Percentiles rank a stretch among this genome's conserved stretches.
Evolutionary conservation across 495 filamentous ascomycete genomes (phyloP).

Genomic region (Talaromyces nanjingensis): DNA sequence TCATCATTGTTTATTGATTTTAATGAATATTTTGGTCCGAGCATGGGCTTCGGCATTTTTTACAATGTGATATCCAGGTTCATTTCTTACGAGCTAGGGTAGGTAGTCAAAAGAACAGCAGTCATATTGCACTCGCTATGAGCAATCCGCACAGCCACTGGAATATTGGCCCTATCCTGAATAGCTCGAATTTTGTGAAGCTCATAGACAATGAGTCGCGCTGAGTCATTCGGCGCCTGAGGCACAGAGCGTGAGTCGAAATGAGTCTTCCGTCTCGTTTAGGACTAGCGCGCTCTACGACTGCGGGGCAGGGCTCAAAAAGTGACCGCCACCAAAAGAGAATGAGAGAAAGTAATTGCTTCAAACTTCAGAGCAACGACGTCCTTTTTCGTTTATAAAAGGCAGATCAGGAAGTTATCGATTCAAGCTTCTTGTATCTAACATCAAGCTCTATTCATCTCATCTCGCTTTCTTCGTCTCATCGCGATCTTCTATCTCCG

Average conservation of each 20-base stretch:
- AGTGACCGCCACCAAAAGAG: slow-evolving; percentile 6
- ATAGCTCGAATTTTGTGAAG: background rate
- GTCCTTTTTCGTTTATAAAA: background rate
- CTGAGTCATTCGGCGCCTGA: slow-evolving; percentile 10
- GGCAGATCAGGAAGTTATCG: background rate
- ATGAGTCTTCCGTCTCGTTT: slow-evolving; percentile 18
- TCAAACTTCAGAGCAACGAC: background rate
- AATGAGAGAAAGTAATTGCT: background rate
- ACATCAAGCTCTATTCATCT: background rate
- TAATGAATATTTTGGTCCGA: background rate
- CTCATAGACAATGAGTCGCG: slow-evolving; percentile 3
- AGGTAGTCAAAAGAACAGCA: background rate
- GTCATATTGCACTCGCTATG: background rate
- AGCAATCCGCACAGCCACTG: background rate
- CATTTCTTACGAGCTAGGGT: background rate
- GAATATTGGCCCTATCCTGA: background rate
- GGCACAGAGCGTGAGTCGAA: slow-evolving; percentile 5
- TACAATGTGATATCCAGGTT: background rate
- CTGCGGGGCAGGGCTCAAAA: slow-evolving; percentile 1
- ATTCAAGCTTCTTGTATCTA: background rate
- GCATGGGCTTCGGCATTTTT: background rate
- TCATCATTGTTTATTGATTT: slow-evolving; percentile 10
- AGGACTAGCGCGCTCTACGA: slow-evolving; percentile 11
- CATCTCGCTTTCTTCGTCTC: background rate
- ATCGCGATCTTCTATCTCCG: background rate